phyloP scores from a whole-genome alignment of 2,329 filamentous ascomycete genomes.

The Coniosporium tulheliwenetii region DNA sequence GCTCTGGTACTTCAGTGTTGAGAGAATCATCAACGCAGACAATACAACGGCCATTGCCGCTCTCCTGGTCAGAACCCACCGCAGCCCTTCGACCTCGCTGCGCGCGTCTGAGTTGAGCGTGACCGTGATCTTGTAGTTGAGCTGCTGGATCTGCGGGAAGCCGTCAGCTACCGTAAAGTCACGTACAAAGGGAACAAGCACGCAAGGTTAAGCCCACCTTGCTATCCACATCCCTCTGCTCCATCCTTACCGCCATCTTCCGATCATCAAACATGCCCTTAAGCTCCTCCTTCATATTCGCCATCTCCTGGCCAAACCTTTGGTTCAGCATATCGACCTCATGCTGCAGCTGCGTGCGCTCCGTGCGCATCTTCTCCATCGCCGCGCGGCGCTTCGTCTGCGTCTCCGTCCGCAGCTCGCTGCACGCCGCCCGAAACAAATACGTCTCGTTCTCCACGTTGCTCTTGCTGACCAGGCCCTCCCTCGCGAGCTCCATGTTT shows the following conservation, averaged over 20 bases:
- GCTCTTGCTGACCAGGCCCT: conserved; percentile 71
- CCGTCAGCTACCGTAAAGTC: not conserved
- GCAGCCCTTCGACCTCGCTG: conserved; percentile 77
- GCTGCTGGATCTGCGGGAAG: conserved; percentile 57
- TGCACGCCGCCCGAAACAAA: conserved; percentile 84
- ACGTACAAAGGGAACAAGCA: not conserved
- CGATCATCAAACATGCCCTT: conserved; percentile 93
- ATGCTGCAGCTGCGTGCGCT: conserved; percentile 76
- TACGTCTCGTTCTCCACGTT: conserved; percentile 92
- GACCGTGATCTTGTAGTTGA: conserved; percentile 94
- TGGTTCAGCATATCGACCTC: conserved; percentile 89
- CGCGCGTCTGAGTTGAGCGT: conserved; percentile 78
- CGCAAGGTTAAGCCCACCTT: conserved; percentile 31
- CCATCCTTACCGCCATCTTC: conserved; percentile 78
- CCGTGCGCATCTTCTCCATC: conserved; percentile 67
- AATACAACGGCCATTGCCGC: conserved; percentile 43
- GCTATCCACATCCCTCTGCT: conserved; percentile 73
- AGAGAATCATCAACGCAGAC: conserved; percentile 28
- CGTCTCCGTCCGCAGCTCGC: conserved; percentile 78
- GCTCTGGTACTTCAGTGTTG: conserved; percentile 22
- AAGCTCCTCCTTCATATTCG: conserved; percentile 74
- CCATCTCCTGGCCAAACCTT: conserved; percentile 66
- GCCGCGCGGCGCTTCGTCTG: conserved; percentile 60
- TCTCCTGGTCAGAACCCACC: conserved; percentile 66
- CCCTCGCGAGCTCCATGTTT: conserved; percentile 68